phyloP scores from a whole-genome alignment of 202 grass and related monocot species.

The Zizania palustris region DNA sequence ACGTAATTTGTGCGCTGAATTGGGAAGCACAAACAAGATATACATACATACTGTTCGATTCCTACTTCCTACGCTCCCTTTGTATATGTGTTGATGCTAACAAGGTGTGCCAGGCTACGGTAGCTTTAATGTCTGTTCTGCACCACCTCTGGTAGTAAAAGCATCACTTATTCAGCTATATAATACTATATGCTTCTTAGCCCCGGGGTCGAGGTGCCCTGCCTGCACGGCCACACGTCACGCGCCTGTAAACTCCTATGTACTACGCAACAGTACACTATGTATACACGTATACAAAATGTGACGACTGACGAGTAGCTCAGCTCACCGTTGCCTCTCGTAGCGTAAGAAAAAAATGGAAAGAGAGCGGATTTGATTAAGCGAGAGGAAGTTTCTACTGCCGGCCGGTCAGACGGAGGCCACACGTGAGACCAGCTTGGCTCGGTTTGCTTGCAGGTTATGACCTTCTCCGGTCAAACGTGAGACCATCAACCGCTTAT shows the following conservation, averaged over 20 bases:
- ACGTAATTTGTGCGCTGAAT: no score
- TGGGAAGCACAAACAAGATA: no score
- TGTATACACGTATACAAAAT: not conserved
- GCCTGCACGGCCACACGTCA: not conserved
- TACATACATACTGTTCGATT: no score
- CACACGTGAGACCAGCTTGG: conserved; percentile 41
- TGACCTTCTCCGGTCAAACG: conserved; percentile 24
- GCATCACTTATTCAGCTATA: not conserved
- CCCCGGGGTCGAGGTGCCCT: not conserved
- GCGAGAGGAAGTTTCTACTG: conserved; percentile 47
- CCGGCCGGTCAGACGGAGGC: conserved; percentile 40
- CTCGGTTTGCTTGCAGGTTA: not conserved
- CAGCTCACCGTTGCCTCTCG: no score
- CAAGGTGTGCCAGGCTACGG: no score
- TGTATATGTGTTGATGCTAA: no score
- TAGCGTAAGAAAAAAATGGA: no score
- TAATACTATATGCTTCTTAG: not conserved
- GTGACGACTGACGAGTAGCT: no score
- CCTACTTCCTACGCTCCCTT: no score
- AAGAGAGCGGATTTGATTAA: conserved; percentile 10
- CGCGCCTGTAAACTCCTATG: not conserved
- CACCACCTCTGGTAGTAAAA: not conserved
- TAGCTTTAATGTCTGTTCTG: not conserved
- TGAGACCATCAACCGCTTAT: no score
- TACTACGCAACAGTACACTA: not conserved